Evolutionary conservation across 495 filamentous ascomycete genomes (phyloP), one percentile per base, ranked within the genome.

Genomic region (Stereocaulon alpinum): DNA sequence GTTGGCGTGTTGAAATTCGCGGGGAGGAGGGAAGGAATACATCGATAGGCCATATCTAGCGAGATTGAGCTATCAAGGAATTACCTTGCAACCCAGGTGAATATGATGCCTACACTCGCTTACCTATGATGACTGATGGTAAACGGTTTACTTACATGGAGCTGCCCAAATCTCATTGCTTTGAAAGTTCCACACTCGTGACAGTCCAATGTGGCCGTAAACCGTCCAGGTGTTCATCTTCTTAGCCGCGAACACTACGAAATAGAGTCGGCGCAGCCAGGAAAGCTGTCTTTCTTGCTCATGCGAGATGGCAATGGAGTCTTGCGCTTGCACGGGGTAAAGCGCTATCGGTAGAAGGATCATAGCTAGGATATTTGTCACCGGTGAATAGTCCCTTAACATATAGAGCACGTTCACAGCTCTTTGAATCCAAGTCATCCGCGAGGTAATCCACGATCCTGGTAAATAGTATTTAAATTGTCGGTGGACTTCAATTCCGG

Each of bases 1-100:
- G 51, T 32, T 14, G 55, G 32, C 3, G 24, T n/a, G 20, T 24
- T 49, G 37, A 50, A 32, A 5, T 3, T 3, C 9, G 42, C 22
- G 32, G 61, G 58, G 10, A 63, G 58, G 17, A 63, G 51, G 32
- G 49, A 56, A 37, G 55, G 30, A 49, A 63, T 4, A 42, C 20
- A 34, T 18, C 57, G 58, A 29, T 55, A 56, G 5, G 61, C 61
- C 6, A 41, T 22, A 34, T 60, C 61, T 63, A 45, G 24, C 3
- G 24, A 24, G 24, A 24, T 24, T 24, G 1, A 24, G 24, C 24
- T 24, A 24, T 24, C 24, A 24, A 24, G 24, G 24, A 24, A 24
- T 1, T 24, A 24, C 1, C 24, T 24, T 24, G 24, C 1, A 24
- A 1, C 3, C 24, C 1, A 24, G 3, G 3, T 24, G 24, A 24